Evolutionary conservation across 805 yeast genomes (phyloP).

Genomic region (Candida broadrunensis): DNA sequence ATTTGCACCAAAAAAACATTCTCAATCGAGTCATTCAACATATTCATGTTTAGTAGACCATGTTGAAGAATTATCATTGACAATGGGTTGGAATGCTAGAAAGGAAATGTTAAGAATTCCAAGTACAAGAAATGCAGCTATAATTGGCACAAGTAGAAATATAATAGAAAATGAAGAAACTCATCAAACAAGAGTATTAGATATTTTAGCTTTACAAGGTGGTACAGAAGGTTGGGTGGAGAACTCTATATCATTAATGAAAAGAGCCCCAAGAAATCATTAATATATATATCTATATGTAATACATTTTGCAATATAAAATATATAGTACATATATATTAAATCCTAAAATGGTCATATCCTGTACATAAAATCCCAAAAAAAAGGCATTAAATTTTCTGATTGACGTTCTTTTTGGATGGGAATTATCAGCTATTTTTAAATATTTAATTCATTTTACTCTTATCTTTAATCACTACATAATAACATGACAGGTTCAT

Average conservation of each 20-base stretch:
- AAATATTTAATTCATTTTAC: too few species aligned
- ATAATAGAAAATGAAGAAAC: constrained; percentile 28
- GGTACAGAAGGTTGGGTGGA: constrained; percentile 93
- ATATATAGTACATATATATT: too few species aligned
- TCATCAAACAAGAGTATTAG: constrained; percentile 45
- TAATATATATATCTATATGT: constrained; percentile 15
- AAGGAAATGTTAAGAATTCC: constrained; percentile 90
- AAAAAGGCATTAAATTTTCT: too few species aligned
- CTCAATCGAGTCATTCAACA: constrained; percentile 43
- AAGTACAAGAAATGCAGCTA: constrained; percentile 88
- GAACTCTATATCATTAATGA: constrained; percentile 68
- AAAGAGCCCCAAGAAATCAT: constrained; percentile 71
- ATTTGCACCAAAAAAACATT: constrained; percentile 44
- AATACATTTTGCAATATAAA: too few species aligned
- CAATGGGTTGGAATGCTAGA: constrained; percentile 81
- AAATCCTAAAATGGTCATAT: not conserved
- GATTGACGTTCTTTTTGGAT: too few species aligned
- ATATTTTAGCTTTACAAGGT: constrained; percentile 71
- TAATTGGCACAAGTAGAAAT: constrained; percentile 57
- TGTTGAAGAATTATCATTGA: constrained; percentile 62
- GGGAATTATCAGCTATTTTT: too few species aligned
- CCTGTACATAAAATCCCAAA: not conserved
- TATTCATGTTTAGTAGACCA: constrained; percentile 87
- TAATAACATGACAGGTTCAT: constrained; percentile 44
- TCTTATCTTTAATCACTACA: too few species aligned